These are phyloP conservation scores for Lactarius quietus DNA, from an alignment of 768 basidiomycete genomes.

Conservation along the genomic window DNA sequence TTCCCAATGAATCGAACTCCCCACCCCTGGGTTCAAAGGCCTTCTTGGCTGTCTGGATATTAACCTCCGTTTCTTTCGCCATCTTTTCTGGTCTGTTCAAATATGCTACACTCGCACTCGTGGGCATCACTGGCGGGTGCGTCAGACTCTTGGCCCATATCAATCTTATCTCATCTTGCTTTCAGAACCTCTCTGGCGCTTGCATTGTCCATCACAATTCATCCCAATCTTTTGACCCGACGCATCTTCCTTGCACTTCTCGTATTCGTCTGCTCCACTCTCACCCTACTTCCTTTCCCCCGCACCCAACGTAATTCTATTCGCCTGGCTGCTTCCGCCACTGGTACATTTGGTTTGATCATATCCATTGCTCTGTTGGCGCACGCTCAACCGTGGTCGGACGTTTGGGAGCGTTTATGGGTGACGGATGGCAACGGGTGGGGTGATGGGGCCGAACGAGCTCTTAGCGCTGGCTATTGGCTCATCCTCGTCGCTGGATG, in stretches of 20 bases:
- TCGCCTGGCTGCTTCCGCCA: slow-evolving; percentile 49
- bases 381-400: slow-evolving; percentile 50
- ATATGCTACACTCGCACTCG: slow-evolving; percentile 45
- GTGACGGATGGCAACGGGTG: slow-evolving; percentile 44
- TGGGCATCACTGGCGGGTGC: slow-evolving; percentile 55
- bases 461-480: slow-evolving; percentile 54
- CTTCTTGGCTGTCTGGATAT: slow-evolving; percentile 58
- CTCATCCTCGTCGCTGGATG: slow-evolving; percentile 48
- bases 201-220: slow-evolving; percentile 51
- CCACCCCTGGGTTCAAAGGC: slow-evolving; percentile 43
- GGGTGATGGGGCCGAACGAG: slow-evolving; percentile 55
- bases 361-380: slow-evolving; percentile 53
- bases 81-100: slow-evolving; percentile 54
- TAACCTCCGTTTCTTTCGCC: slow-evolving; percentile 47
- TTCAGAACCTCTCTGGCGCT: slow-evolving; percentile 44
- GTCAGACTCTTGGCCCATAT: slow-evolving; percentile 22
- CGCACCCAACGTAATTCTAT: slow-evolving; percentile 45
- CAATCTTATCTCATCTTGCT: slow-evolving; percentile 1
- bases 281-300: slow-evolving; percentile 45
- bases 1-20: slow-evolving; percentile 49
- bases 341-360: slow-evolving; percentile 55
- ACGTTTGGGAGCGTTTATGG: slow-evolving; percentile 63
- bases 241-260: slow-evolving; percentile 41
- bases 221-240: slow-evolving; percentile 50
- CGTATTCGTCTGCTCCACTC: slow-evolving; percentile 37